Evolutionary conservation across 768 basidiomycete genomes (phyloP).

Genomic region (Tricholoma sp.): DNA sequence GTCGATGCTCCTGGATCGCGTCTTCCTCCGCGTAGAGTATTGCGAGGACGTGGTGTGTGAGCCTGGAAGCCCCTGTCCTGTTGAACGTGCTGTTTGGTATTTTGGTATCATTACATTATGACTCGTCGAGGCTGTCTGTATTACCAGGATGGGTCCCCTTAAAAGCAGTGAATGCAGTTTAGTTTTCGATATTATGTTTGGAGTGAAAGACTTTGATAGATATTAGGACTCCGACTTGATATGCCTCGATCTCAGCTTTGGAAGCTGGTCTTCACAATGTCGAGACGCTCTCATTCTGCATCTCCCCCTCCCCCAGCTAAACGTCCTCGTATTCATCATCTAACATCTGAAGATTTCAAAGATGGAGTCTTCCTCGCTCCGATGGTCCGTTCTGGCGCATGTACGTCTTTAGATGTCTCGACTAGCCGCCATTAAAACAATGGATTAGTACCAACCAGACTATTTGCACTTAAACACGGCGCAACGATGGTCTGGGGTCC

Average conservation of each 20-base stretch:
- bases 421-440: slow-evolving; percentile 7
- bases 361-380: slow-evolving; percentile 94
- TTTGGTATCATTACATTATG: slow-evolving; percentile 10
- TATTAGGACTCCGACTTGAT: not conserved
- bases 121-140: slow-evolving; percentile 12
- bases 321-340: slow-evolving; percentile 49
- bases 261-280: slow-evolving; percentile 30
- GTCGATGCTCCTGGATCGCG: not conserved
- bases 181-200: not conserved
- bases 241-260: not conserved
- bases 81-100: slow-evolving; percentile 11
- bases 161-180: slow-evolving; percentile 5
- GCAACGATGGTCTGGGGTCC: slow-evolving; percentile 96
- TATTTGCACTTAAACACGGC: slow-evolving; percentile 88
- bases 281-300: slow-evolving; percentile 45
- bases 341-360: slow-evolving; percentile 73
- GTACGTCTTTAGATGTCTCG: slow-evolving; percentile 39
- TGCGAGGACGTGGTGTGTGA: slow-evolving; percentile 8
- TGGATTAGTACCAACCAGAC: slow-evolving; percentile 69
- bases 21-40: slow-evolving; percentile 5
- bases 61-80: slow-evolving; percentile 8
- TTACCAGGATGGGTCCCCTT: slow-evolving; percentile 7
- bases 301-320: slow-evolving; percentile 49
- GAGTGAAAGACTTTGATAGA: not conserved
- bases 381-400: slow-evolving; percentile 92